phyloP scores from a whole-genome alignment of 164 flowering plant genomes.

The Berberis thunbergii region DNA sequence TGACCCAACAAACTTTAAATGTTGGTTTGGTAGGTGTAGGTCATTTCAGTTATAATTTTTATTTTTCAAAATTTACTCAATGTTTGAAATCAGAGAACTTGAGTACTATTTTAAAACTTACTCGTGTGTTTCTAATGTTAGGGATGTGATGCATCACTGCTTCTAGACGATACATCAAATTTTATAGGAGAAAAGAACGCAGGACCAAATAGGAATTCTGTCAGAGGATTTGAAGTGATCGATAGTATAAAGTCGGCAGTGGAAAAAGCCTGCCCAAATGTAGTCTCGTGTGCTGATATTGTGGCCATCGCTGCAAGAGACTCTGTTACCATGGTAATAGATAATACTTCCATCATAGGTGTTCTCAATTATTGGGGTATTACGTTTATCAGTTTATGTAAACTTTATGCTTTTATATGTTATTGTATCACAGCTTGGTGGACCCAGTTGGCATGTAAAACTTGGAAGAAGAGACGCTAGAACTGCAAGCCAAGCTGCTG shows the following conservation, averaged over 20 bases:
- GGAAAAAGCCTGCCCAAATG: not conserved
- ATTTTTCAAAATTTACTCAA: no score
- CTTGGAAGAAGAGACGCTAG: slow-evolving; percentile 41
- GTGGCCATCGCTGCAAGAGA: not conserved
- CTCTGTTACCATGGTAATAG: not conserved
- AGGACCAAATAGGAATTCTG: not conserved
- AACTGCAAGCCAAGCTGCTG: slow-evolving; percentile 34
- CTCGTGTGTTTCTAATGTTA: not conserved
- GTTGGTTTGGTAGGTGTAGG: no score
- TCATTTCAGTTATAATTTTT: no score
- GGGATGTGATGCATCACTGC: not conserved
- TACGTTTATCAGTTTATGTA: no score
- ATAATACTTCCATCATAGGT: no score
- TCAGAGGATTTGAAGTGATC: not conserved
- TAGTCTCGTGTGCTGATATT: not conserved
- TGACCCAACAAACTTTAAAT: no score
- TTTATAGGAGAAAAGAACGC: not conserved
- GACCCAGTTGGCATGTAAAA: slow-evolving; percentile 36
- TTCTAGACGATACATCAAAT: not conserved
- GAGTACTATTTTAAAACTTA: no score
- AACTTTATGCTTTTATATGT: not conserved
- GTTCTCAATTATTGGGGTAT: no score
- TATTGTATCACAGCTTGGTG: slow-evolving; percentile 27
- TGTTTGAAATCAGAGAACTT: no score
- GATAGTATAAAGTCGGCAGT: not conserved